Conservation (phyloP, 2,329 filamentous ascomycete genomes). For the Nothomitra cinnamomea region DNA sequence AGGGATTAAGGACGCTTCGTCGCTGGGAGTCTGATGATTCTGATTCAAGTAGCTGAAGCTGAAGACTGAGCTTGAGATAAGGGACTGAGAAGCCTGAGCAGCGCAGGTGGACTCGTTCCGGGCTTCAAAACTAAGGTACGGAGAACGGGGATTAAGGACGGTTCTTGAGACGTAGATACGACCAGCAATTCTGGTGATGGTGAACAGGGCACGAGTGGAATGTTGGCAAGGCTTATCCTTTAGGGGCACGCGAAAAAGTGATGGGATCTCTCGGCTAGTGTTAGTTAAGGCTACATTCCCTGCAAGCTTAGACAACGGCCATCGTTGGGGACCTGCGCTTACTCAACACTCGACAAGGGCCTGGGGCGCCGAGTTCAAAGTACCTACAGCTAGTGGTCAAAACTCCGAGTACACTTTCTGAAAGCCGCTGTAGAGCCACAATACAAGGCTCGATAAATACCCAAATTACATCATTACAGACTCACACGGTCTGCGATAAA, state of each 20-base stretch:
- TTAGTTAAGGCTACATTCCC: not conserved
- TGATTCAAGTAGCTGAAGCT: not conserved
- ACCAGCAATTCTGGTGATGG: not conserved
- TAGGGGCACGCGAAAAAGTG: not conserved
- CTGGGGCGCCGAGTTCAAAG: no score
- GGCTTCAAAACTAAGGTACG: not conserved
- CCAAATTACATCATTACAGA: not conserved
- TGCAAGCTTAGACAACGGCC: not conserved
- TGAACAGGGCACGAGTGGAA: not conserved
- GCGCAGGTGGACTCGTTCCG: not conserved
- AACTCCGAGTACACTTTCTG: not conserved
- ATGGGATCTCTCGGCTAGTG: slow-evolving; percentile 1
- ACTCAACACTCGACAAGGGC: not conserved
- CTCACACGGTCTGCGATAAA: not conserved
- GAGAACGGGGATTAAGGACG: not conserved
- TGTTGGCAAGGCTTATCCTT: not conserved
- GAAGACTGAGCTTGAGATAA: not conserved
- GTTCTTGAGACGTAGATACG: not conserved
- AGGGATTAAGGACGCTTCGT: slow-evolving; percentile 84
- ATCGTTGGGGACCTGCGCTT: not conserved
- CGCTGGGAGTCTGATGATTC: slow-evolving; percentile 28
- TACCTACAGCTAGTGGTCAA: not conserved
- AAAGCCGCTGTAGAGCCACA: not conserved
- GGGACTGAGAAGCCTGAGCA: not conserved
- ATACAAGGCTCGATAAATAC: not conserved